phyloP scores from a whole-genome alignment of 2,329 filamentous ascomycete genomes.

The Cladophialophora carrionii region DNA sequence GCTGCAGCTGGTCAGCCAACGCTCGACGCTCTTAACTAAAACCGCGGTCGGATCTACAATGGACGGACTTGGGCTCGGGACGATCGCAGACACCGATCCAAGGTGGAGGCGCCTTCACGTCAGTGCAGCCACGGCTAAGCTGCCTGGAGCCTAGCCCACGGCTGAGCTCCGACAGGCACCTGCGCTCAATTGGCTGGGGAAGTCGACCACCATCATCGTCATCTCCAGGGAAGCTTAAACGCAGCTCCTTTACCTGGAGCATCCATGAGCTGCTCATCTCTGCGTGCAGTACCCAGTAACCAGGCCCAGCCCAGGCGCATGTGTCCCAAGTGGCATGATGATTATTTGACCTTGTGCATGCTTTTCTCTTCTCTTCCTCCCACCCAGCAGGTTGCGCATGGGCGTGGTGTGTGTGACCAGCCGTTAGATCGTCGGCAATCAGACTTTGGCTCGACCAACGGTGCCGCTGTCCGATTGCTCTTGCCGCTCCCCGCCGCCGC shows the following conservation, averaged over 20 bases:
- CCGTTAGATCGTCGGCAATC: constrained; percentile 3
- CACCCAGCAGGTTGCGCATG: not conserved
- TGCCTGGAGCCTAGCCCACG: not conserved
- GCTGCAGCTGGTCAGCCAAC: constrained; percentile 4
- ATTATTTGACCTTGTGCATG: not conserved
- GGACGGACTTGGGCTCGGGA: constrained; percentile 25
- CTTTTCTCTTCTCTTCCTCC: not conserved
- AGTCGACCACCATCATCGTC: constrained; percentile 19
- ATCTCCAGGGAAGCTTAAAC: not conserved
- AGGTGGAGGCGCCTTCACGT: constrained; percentile 18
- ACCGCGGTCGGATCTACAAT: constrained; percentile 15
- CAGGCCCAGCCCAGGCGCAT: not conserved
- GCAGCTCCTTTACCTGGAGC: not conserved
- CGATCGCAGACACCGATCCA: constrained; percentile 21
- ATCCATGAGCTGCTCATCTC: not conserved
- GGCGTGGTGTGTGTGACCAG: not conserved
- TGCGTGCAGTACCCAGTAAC: not conserved
- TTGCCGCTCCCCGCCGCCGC: constrained; percentile 2
- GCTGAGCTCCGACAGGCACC: constrained; percentile 22
- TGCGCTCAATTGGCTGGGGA: constrained; percentile 16
- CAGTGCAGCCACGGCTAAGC: constrained; percentile 7
- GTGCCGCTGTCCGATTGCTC: not conserved
- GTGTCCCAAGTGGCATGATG: not conserved
- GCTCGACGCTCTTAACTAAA: not conserved
- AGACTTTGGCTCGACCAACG: not conserved